A percentile compares a stretch with the other conserved stretches of the same genome.
Evolutionary conservation across 1,139 yeast species (phyloP).

Genomic region (Suhomyces coccinellae): DNA sequence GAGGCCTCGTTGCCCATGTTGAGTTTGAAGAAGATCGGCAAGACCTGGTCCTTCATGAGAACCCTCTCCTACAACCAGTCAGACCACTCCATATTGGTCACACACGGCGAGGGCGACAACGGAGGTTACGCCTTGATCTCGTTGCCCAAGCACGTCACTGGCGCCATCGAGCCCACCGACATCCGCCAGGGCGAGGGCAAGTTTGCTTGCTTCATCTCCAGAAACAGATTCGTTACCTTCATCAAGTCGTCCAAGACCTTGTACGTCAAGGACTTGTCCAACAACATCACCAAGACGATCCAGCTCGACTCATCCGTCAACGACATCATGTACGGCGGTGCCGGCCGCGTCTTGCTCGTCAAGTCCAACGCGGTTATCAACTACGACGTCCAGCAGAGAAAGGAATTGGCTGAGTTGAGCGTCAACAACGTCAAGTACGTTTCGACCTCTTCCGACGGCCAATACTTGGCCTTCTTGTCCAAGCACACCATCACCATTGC

Average conservation of each 20-base stretch:
- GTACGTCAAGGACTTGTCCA: slow-evolving; percentile 81
- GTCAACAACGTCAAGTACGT: slow-evolving; percentile 86
- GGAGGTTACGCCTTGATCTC: slow-evolving; percentile 71
- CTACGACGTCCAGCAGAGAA: slow-evolving; percentile 92
- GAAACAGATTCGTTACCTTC: slow-evolving; percentile 90
- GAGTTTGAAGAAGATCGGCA: slow-evolving; percentile 81
- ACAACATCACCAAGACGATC: slow-evolving; percentile 77
- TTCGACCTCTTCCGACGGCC: slow-evolving; percentile 86
- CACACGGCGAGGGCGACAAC: slow-evolving; percentile 68
- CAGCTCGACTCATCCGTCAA: slow-evolving; percentile 70
- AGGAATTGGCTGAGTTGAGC: slow-evolving; percentile 66
- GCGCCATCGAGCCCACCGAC: slow-evolving; percentile 87
- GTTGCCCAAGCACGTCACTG: slow-evolving; percentile 85
- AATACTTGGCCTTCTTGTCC: slow-evolving; percentile 81
- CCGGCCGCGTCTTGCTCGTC: slow-evolving; percentile 79
- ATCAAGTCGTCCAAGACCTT: slow-evolving; percentile 62
- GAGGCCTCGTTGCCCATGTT: slow-evolving; percentile 77
- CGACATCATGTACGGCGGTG: slow-evolving; percentile 77
- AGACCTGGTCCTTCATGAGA: slow-evolving; percentile 83
- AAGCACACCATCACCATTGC: slow-evolving; percentile 93
- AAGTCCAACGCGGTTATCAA: slow-evolving; percentile 72
- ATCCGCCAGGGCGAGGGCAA: slow-evolving; percentile 79
- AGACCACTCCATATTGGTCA: slow-evolving; percentile 81
- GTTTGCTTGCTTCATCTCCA: slow-evolving; percentile 86
- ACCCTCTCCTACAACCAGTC: slow-evolving; percentile 89